Conservation (phyloP, 805 yeast species). For the Schizosaccharomyces japonicus region DNA sequence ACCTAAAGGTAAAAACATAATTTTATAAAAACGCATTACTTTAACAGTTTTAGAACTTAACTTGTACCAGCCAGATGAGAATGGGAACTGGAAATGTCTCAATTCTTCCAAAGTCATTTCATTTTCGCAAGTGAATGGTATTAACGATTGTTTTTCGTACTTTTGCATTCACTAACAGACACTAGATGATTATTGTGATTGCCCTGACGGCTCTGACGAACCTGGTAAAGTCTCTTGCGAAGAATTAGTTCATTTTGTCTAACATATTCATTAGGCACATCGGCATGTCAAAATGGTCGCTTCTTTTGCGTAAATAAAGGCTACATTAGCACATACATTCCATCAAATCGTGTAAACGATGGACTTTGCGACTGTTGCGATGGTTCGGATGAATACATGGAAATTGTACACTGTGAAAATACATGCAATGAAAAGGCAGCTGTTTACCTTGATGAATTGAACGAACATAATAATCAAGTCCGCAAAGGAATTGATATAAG, state of each 20-base stretch:
- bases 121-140: not conserved
- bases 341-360: slow-evolving; percentile 51
- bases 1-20: too few relatives aligned
- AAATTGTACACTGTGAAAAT: slow-evolving; percentile 25
- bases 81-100: not conserved
- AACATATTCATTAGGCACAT: slow-evolving; percentile 10
- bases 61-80: not conserved
- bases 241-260: slow-evolving; percentile 4
- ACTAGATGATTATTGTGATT: slow-evolving; percentile 66
- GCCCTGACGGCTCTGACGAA: slow-evolving; percentile 95
- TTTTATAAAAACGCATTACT: too few relatives aligned
- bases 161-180: not conserved
- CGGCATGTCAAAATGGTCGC: slow-evolving; percentile 12
- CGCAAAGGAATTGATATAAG: not conserved
- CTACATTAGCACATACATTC: slow-evolving; percentile 34
- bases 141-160: not conserved
- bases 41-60: not conserved
- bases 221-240: slow-evolving; percentile 80
- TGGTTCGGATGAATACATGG: slow-evolving; percentile 55
- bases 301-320: slow-evolving; percentile 69
- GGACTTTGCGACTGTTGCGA: slow-evolving; percentile 95
- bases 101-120: not conserved
- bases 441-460: slow-evolving; percentile 15
- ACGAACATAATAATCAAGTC: slow-evolving; percentile 7
- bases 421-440: slow-evolving; percentile 28